Base-by-base conservation (phyloP, 106 monocot genomes). In the Platanthera guangdongensis region DNA sequence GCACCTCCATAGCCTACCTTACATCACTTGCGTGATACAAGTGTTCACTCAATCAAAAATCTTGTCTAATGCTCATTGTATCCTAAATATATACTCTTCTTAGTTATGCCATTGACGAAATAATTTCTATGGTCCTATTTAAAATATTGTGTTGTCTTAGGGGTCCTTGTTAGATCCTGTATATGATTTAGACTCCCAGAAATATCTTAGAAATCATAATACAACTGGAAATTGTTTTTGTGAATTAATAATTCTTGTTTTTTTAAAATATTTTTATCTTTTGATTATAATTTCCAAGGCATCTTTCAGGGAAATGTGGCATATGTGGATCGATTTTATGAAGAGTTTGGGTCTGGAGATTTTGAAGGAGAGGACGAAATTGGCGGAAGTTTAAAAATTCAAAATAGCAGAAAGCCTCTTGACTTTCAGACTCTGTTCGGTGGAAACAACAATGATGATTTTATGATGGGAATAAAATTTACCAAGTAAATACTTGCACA, bases 381-480 rank as follows among this genome's bases (percentile, higher is more conserved):
- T 51, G 71, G 77, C 64, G 80, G 21, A 21, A 75, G 51, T 86
- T 72, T 78, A 30, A 77, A 81, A 78, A 68, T 81, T 75, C 67
- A 64, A 59, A 84, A 82, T 49, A 57, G 72, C 57, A 25, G 75
- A 77, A 99, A 99, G 74, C 92, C 94, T 64, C 76, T 64, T 50
- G 97, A 99, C 55, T 88, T 85, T 79, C 64, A 88, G 74, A 53
- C 60, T 53, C 82, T 99, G 51, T 99, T 99, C 82, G 85, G 88
- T 78, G 94, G 97, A 64, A 94, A 99, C 75, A 88, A 90, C 60
- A 81, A 88, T 68, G 97, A 99, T 52, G 82, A 90, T 78, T 99
- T 99, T 74, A 80, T 94, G 84, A 82, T 94, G 13, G 97, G 97
- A 14, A 90, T 99, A 74, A 99, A 99, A 80, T 84, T 90, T 52